Evolutionary conservation across 352 stramenopile species (phyloP), one percentile per base, ranked within the genome.

Genomic region (Phytophthora litchii): DNA sequence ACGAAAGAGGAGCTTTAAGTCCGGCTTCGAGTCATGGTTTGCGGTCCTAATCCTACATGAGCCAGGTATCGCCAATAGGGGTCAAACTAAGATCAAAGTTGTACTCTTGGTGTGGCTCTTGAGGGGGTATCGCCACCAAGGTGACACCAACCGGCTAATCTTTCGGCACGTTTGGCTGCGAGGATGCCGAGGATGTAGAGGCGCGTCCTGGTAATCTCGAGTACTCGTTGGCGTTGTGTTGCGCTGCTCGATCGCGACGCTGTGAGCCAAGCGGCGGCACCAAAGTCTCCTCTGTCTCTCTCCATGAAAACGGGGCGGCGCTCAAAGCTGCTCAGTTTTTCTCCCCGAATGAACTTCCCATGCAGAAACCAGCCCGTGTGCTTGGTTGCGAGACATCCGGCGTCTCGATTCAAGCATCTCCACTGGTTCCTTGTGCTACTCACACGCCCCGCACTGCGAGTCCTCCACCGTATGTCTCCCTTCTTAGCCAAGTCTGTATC

Each of bases 401-500:
- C 57, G 64, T 54, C 51, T 64, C 64, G 36, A 16, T 60, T 68
- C 53, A 71, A 67, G 37, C 57, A 59, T 67, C 63, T 59, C 57
- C 51, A 69, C 59, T 58, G 59, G 48, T 66, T 69, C 46, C 31
- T 12, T 17, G 43, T 58, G 64, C 64, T 73, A 73, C 64, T 23
- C 60, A 73, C 64, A 25, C 58, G 23, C 43, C 51, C 59, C 52
- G 58, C 58, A 60, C 52, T 45, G 43, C 50, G 46, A 50, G 42
- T 46, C 51, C n/a, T 14, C 45, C 53, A 66, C 59, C 53, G 59
- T 65, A 73, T 61, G 59, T 70, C 38, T 69, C 42, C 43, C 35
- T 54, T 60, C 58, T 72, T 65, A 68, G 57, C 64, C 57, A 65
- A 72, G 57, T 71, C 25, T 56, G 49, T 41, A 36, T 29, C 55